Conservation (phyloP, 2,329 filamentous ascomycete genomes). For the Pleoardoris graminearum region DNA sequence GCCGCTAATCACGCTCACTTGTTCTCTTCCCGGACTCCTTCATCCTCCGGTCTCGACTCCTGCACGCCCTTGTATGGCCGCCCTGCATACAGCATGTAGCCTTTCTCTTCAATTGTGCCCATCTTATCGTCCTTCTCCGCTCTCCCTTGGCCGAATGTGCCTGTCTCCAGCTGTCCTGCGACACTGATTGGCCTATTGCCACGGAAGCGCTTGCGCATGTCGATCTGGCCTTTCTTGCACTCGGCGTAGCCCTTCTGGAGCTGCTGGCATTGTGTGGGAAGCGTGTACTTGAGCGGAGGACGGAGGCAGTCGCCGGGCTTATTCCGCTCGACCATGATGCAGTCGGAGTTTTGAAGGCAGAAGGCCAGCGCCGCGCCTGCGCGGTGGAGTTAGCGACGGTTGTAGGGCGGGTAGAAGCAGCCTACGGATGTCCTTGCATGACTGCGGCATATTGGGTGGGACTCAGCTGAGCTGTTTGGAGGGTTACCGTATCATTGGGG, state of each 20-base stretch:
- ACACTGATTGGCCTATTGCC: conserved; percentile 80
- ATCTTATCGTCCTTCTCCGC: conserved; percentile 36
- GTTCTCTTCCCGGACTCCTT: conserved; percentile 19
- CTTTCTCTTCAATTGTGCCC: conserved; percentile 44
- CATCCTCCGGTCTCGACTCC: conserved; percentile 31
- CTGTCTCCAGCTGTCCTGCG: conserved; percentile 37
- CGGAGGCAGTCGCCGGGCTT: conserved; percentile 85
- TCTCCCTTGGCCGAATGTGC: conserved; percentile 35
- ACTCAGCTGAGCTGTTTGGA: not conserved
- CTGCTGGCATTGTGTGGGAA: conserved; percentile 88
- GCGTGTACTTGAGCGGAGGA: conserved; percentile 75
- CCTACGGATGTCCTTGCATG: conserved; percentile 95
- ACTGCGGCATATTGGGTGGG: conserved; percentile 75
- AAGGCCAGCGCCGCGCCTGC: conserved; percentile 86
- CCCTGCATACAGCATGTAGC: conserved; percentile 45
- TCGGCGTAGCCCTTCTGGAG: conserved; percentile 88
- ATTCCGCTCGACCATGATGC: conserved; percentile 90
- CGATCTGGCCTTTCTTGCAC: conserved; percentile 93
- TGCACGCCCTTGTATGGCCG: conserved; percentile 34
- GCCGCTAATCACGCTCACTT: not conserved
- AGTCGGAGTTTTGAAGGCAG: conserved; percentile 96
- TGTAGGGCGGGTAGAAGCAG: not conserved
- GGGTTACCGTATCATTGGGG: conserved; percentile 18
- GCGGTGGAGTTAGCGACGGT: not conserved
- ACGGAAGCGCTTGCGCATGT: conserved; percentile 98